Conservation (phyloP, 805 yeast species). For the Saturnispora hagleri region DNA sequence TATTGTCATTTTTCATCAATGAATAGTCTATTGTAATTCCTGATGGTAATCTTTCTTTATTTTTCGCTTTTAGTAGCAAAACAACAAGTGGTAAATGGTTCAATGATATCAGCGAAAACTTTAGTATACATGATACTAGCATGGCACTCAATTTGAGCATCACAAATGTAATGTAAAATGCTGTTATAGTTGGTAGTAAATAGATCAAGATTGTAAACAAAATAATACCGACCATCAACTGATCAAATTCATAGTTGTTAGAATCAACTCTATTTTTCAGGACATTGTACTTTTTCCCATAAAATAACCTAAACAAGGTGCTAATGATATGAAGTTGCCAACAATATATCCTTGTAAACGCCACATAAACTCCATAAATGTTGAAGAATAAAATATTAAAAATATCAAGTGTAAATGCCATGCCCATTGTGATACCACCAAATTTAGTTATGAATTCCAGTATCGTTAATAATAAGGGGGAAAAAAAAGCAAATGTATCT, state of each 20-base stretch:
- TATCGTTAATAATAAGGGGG: slow-evolving; percentile 10
- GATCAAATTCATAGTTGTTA: slow-evolving; percentile 77
- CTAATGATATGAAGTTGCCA: slow-evolving; percentile 61
- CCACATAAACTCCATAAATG: slow-evolving; percentile 64
- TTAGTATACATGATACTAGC: slow-evolving; percentile 40
- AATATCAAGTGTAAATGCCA: slow-evolving; percentile 60
- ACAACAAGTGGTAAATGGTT: slow-evolving; percentile 88
- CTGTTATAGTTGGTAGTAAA: slow-evolving; percentile 77
- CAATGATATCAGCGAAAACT: slow-evolving; percentile 50
- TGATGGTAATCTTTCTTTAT: slow-evolving; percentile 55
- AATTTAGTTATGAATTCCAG: slow-evolving; percentile 15
- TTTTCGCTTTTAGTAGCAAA: slow-evolving; percentile 66
- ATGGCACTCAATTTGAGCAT: slow-evolving; percentile 45
- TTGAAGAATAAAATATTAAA: slow-evolving; percentile 59
- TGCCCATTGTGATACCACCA: slow-evolving; percentile 59
- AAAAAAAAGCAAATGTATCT: slow-evolving; percentile 10
- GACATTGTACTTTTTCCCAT: slow-evolving; percentile 83
- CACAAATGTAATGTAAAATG: slow-evolving; percentile 74
- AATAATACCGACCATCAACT: slow-evolving; percentile 79
- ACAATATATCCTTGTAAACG: slow-evolving; percentile 69
- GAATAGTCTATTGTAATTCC: slow-evolving; percentile 33
- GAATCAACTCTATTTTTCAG: slow-evolving; percentile 80
- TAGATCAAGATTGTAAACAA: slow-evolving; percentile 72
- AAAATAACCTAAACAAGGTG: slow-evolving; percentile 74
- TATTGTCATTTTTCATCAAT: background rate